Conservation (phyloP, 23 red algal genomes). For the Rhodosorus marinus region DNA sequence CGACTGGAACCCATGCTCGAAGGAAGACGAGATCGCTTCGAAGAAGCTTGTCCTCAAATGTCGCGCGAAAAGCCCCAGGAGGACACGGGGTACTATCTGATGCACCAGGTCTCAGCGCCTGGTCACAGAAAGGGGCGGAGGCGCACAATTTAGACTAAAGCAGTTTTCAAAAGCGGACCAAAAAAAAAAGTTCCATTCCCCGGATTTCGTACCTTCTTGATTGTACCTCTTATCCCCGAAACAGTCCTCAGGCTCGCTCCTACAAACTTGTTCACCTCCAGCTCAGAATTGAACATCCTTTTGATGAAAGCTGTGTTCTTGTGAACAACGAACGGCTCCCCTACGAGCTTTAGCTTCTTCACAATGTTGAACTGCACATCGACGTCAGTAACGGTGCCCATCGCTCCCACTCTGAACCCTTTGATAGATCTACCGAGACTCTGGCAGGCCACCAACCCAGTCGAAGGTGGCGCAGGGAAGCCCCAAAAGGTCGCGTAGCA, state of each 20-base stretch:
- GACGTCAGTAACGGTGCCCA: conserved; percentile 72
- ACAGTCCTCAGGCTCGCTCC: conserved; percentile 73
- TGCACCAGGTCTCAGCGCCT: no score
- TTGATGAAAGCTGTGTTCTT: conserved; percentile 97
- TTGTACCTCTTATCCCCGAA: conserved; percentile 57
- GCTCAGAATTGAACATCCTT: conserved; percentile 94
- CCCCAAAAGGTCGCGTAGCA: conserved; percentile 82
- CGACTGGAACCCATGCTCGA: conserved; percentile 86
- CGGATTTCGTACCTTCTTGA: no score
- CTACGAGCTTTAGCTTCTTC: conserved; percentile 96
- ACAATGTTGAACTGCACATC: conserved; percentile 44
- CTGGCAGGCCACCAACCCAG: conserved; percentile 60
- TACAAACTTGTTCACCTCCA: conserved; percentile 88
- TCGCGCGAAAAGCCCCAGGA: conserved; percentile 81
- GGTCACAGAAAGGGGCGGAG: no score
- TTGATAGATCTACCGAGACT: conserved; percentile 34
- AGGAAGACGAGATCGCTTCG: conserved; percentile 90
- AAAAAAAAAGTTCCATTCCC: no score
- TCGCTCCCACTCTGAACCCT: conserved; percentile 71
- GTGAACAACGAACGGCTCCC: conserved; percentile 64
- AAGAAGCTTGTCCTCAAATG: conserved; percentile 90
- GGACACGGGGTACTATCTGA: no score
- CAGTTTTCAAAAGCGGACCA: no score
- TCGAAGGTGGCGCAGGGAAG: conserved; percentile 36
- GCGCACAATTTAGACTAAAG: no score